phyloP scores from a whole-genome alignment of 2,329 filamentous ascomycete genomes.

The Fusarium coffeatum region DNA sequence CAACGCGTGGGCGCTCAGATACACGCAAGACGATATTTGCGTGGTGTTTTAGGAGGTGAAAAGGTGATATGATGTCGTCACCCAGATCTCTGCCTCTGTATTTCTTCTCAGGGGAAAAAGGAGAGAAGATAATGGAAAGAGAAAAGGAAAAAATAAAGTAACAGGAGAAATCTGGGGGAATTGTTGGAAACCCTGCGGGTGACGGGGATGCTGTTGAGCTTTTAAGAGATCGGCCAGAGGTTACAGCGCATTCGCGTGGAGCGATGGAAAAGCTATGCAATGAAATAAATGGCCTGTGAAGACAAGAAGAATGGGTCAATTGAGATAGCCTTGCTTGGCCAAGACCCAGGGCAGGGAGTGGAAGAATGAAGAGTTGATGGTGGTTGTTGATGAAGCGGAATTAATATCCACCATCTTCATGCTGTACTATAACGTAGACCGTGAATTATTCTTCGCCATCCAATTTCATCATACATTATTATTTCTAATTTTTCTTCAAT shows the following conservation, averaged over 20 bases:
- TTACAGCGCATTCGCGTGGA: conserved; percentile 7
- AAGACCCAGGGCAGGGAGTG: conserved; percentile 26
- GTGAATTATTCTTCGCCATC: background rate
- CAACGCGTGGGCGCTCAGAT: conserved; percentile 12
- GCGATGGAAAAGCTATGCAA: conserved; percentile 17
- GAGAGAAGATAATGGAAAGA: background rate
- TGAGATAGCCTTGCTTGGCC: conserved; percentile 40
- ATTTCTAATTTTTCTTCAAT: background rate
- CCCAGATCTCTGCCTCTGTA: background rate
- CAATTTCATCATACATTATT: conserved; percentile 5
- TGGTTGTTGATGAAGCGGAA: conserved; percentile 20
- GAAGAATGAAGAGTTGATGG: conserved; percentile 6
- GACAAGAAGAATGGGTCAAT: conserved; percentile 43
- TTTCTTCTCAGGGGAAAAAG: background rate
- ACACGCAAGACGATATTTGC: conserved; percentile 7
- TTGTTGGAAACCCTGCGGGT: conserved; percentile 27
- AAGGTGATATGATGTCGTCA: conserved; percentile 12
- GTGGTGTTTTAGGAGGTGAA: conserved; percentile 25
- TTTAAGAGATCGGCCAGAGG: conserved; percentile 42
- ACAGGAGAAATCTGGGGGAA: conserved; percentile 31
- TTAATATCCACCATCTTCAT: conserved; percentile 16
- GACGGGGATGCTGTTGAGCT: conserved; percentile 40
- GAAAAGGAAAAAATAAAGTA: conserved; percentile 13
- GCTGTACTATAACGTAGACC: background rate
- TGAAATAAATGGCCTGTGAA: conserved; percentile 2